A percentile compares a stretch with the other conserved stretches of the same genome.
phyloP scores from a whole-genome alignment of 2,329 filamentous ascomycete genomes.

The Thielaviopsis punctulata region DNA sequence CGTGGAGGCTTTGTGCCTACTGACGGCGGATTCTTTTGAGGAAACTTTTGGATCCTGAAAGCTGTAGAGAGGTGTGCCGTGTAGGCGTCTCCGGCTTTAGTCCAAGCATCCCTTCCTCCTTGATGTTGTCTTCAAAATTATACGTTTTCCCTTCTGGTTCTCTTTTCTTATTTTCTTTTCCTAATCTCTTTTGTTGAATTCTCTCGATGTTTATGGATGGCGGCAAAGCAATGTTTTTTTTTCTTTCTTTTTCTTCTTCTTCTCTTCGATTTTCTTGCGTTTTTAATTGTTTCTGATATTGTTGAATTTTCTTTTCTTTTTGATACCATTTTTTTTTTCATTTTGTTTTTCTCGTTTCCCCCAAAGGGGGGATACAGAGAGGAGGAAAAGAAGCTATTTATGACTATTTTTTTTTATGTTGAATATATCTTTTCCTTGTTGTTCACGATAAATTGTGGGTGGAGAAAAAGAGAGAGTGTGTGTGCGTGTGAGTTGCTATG shows the following conservation, averaged over 20 bases:
- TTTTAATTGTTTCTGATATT: background rate
- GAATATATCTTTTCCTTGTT: background rate
- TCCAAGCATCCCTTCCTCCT: background rate
- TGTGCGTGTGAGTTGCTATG: too few species aligned
- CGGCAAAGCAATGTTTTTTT: constrained; percentile 11
- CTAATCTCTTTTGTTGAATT: background rate
- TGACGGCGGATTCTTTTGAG: constrained; percentile 9
- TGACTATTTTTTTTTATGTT: background rate
- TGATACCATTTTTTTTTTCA: background rate
- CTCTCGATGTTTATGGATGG: constrained; percentile 2
- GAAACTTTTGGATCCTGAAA: background rate
- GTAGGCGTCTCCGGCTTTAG: background rate
- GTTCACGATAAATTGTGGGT: too few species aligned
- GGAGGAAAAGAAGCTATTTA: background rate
- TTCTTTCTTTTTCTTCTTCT: constrained; percentile 17
- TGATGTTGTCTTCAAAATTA: background rate
- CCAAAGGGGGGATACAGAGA: background rate
- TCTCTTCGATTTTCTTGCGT: background rate
- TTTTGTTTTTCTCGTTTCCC: background rate
- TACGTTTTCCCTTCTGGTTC: background rate
- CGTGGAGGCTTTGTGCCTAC: constrained; percentile 1
- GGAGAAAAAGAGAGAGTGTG: too few species aligned
- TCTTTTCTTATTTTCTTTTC: background rate
- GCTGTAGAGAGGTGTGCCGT: background rate
- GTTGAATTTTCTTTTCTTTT: background rate